These are phyloP conservation scores for Citrus australasica DNA, from an alignment of 345 rosid genomes.

Conservation along the genomic window DNA sequence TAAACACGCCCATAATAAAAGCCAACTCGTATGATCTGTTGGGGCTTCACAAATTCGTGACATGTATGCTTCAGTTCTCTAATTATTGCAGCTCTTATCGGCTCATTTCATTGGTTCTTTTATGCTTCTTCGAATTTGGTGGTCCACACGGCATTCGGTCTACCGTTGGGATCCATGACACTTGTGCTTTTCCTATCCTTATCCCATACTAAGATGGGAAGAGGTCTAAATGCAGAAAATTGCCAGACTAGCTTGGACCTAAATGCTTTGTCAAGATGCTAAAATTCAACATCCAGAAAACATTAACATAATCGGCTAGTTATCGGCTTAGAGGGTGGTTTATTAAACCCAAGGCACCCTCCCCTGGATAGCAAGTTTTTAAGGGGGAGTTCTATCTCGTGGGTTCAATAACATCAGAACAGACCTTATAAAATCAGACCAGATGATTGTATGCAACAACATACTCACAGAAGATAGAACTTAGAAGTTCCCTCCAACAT, in stretches of 20 bases:
- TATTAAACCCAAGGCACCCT: too few relatives aligned
- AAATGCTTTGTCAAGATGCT: background rate
- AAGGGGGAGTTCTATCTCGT: too few relatives aligned
- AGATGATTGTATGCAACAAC: background rate
- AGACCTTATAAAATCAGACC: background rate
- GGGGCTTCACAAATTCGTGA: constrained; percentile 12
- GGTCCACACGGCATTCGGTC: constrained; percentile 17
- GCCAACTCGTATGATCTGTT: constrained; percentile 12
- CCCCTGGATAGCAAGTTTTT: too few relatives aligned
- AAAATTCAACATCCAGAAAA: background rate
- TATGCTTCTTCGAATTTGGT: background rate
- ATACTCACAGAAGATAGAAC: background rate
- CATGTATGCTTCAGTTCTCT: background rate
- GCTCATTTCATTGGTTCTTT: background rate
- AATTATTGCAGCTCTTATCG: background rate
- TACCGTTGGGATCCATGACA: background rate
- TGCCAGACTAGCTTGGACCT: background rate
- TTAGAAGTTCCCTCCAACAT: background rate
- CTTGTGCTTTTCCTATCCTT: background rate
- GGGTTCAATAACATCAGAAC: background rate
- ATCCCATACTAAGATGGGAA: background rate
- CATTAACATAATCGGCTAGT: background rate
- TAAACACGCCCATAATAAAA: background rate
- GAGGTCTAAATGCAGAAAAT: background rate
- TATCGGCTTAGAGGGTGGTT: too few relatives aligned